Evolutionary conservation across 2,329 filamentous ascomycete species (phyloP), one percentile per base, ranked within the genome.

Genomic region (Didymella keratinophila): DNA sequence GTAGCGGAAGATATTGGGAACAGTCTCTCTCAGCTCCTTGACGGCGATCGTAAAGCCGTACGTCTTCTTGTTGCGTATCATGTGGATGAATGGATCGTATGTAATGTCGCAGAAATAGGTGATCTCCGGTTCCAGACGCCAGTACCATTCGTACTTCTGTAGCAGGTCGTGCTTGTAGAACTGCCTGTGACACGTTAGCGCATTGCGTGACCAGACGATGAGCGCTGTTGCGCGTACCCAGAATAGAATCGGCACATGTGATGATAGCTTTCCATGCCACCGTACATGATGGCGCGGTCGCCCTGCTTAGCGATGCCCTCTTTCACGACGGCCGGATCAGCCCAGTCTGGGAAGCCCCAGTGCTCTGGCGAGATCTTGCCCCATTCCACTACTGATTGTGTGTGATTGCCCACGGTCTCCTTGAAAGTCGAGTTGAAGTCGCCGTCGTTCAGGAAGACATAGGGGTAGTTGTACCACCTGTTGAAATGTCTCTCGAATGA

Each of bases 61-160:
- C 0, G 94, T 98, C 82, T 99, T 99, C 81, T 98, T 98, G 65
- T 86, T 80, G 68, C 93, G 88, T 61, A 91, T 91, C 95, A 99
- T 99, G 77, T 93, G 89, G 60, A 95, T 84, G 82, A 99, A 99
- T 1, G 95, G 95, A 77, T 99, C 95, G 74, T 99, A 99, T 65
- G 95, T 99, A 68, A 99, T 98, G 76, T 99, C 95, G 79, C 95
- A 99, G 82, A 99, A 99, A 82, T 98, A 99, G 81, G 94, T 97
- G 86, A 99, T 98, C 80, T 99, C 95, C 65, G 95, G 95, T 84
- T 99, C 95, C 70, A 99, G 83, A 64, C 95, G 92, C 95, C 95
- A 99, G 83, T 99, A 99, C 95, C 95, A 99, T 75, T 98, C 93
- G 80, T 98, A 99, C 79, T 98, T 98, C 74, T 91, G 86, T 44